Conservation (phyloP, 1,284 basidiomycete genomes). For the Trametes hirsuta region DNA sequence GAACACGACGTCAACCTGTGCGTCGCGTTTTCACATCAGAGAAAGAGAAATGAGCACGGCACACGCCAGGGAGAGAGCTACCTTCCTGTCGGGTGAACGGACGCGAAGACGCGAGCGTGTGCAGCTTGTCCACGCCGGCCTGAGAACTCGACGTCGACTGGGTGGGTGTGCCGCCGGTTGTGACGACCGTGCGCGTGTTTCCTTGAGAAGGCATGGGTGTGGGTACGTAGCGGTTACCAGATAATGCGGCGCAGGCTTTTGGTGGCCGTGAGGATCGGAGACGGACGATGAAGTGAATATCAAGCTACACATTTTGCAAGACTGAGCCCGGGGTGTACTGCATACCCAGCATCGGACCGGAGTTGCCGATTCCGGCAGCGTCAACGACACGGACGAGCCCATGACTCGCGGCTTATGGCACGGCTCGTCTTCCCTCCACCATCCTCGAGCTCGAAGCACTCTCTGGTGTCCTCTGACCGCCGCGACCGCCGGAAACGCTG, state of each 20-base stretch:
- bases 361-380: too few relatives aligned
- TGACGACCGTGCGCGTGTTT: not conserved
- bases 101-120: slow-evolving; percentile 10
- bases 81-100: slow-evolving; percentile 25
- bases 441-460: too few relatives aligned
- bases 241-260: not conserved
- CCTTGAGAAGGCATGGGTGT: not conserved
- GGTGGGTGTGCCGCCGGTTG: not conserved
- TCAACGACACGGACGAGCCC: too few relatives aligned
- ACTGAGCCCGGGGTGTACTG: too few relatives aligned
- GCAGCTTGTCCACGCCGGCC: not conserved
- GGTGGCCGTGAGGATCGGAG: not conserved
- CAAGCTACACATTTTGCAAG: too few relatives aligned
- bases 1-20: slow-evolving; percentile 59
- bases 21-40: not conserved
- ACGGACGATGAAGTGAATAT: too few relatives aligned
- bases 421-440: too few relatives aligned
- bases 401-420: too few relatives aligned
- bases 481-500: too few relatives aligned
- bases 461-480: too few relatives aligned
- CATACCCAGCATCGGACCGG: too few relatives aligned
- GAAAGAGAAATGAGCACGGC: not conserved
- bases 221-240: not conserved
- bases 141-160: not conserved
- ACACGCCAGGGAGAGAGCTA: not conserved